Percentiles rank a stretch among this genome's conserved stretches.
These are phyloP conservation scores for Penicillium pancosmium DNA, from an alignment of 495 filamentous ascomycete genomes.

Conservation along the genomic window DNA sequence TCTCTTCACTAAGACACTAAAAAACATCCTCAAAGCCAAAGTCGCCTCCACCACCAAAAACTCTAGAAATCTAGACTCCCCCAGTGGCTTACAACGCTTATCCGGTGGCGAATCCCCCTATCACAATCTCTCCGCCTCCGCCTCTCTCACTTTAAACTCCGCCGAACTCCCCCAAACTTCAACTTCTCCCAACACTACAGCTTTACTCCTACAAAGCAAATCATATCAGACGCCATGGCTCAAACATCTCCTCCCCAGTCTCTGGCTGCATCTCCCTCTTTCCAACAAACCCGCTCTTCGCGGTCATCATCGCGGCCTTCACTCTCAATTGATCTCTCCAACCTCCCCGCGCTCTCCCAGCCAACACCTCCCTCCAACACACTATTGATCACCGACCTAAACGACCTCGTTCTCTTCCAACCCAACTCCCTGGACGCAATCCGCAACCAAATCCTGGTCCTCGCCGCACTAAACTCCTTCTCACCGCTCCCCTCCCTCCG, in stretches of 20 bases:
- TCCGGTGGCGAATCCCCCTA: conserved; percentile 10
- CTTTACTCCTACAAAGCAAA: conserved; percentile 3
- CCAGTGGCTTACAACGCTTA: not conserved
- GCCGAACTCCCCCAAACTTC: not conserved
- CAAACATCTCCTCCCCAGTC: conserved; percentile 30
- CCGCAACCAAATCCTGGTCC: conserved; percentile 64
- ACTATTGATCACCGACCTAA: conserved; percentile 86
- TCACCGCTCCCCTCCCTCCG: conserved; percentile 90
- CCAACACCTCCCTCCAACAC: conserved; percentile 90
- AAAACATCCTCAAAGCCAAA: not conserved
- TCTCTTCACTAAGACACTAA: not conserved
- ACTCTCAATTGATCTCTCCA: conserved; percentile 82
- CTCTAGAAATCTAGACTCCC: conserved; percentile 11
- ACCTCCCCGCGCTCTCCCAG: conserved; percentile 73
- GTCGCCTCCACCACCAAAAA: conserved; percentile 4
- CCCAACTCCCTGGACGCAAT: conserved; percentile 75
- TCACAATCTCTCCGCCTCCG: conserved; percentile 3
- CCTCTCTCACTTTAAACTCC: not conserved
- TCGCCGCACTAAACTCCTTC: conserved; percentile 80
- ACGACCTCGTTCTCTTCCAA: conserved; percentile 76
- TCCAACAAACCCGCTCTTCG: conserved; percentile 48
- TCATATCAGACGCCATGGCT: conserved; percentile 22
- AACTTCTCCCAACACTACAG: not conserved
- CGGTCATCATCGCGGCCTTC: conserved; percentile 44
- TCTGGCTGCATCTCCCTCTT: conserved; percentile 30